phyloP scores from a whole-genome alignment of 257 asterid genomes.

The Forsythia suspensa region DNA sequence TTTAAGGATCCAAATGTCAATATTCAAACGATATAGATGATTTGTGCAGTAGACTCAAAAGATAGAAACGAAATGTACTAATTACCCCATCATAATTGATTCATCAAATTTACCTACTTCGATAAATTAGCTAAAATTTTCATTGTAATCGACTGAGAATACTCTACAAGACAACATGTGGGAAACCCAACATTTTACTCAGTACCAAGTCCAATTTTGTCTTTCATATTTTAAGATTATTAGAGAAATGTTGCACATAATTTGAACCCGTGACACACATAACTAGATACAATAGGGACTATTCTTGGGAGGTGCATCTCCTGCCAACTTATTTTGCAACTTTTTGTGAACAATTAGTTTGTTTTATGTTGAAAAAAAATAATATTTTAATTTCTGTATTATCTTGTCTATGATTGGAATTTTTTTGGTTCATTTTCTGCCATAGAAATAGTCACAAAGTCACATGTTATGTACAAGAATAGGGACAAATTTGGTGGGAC shows the following conservation, averaged over 20 bases:
- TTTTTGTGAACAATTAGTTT: not conserved
- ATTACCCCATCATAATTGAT: too few relatives aligned
- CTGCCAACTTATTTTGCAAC: not conserved
- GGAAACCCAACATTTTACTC: not conserved
- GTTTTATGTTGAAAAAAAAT: not conserved
- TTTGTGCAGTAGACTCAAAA: too few relatives aligned
- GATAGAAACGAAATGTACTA: too few relatives aligned
- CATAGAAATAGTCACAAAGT: conserved; percentile 15
- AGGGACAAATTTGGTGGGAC: conserved; percentile 37
- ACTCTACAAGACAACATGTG: not conserved
- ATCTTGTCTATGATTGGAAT: conserved; percentile 14
- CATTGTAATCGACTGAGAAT: too few relatives aligned
- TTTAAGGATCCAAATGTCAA: too few relatives aligned
- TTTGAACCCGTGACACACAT: not conserved
- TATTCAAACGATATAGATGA: too few relatives aligned
- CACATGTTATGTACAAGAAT: conserved; percentile 45
- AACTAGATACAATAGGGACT: not conserved
- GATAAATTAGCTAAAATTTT: too few relatives aligned
- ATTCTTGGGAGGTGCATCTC: not conserved
- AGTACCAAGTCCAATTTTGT: not conserved
- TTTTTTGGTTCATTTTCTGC: not conserved
- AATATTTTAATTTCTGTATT: not conserved
- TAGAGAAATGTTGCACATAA: not conserved
- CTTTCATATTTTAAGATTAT: not conserved
- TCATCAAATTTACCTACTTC: too few relatives aligned